These are phyloP conservation scores for Apiospora hydei DNA, from an alignment of 2,329 filamentous ascomycete genomes.

Conservation along the genomic window DNA sequence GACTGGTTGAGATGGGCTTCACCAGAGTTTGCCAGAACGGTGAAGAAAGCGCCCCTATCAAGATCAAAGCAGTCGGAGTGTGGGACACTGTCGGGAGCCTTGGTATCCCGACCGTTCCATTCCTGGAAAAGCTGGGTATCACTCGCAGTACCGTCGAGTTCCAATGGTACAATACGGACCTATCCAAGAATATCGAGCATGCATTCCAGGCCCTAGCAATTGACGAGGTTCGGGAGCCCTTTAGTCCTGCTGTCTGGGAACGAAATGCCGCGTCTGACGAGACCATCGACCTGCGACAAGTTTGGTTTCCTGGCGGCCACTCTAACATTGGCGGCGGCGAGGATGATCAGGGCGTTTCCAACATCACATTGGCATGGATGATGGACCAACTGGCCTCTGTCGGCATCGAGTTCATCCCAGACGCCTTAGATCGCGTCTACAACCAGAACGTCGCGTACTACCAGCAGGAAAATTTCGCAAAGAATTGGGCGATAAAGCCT, in stretches of 20 bases:
- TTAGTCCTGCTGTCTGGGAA: conserved; percentile 64
- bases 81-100: conserved; percentile 59
- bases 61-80: conserved; percentile 46
- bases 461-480: conserved; percentile 37
- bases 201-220: conserved; percentile 67
- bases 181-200: conserved; percentile 61
- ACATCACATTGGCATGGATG: conserved; percentile 45
- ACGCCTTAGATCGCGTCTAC: conserved; percentile 39
- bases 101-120: conserved; percentile 42
- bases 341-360: conserved; percentile 54
- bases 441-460: conserved; percentile 49
- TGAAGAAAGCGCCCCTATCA: conserved; percentile 46
- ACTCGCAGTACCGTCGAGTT: conserved; percentile 46
- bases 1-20: conserved; percentile 50
- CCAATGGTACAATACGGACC: conserved; percentile 59
- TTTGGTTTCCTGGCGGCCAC: conserved; percentile 77
- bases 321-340: conserved; percentile 75
- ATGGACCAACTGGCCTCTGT: conserved; percentile 59
- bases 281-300: conserved; percentile 55
- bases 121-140: conserved; percentile 55
- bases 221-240: conserved; percentile 62
- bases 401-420: conserved; percentile 54
- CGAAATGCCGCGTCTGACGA: conserved; percentile 46
- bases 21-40: conserved; percentile 52
- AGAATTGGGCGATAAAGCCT: neutral